These are phyloP conservation scores for Phytophthora sp. DNA, from an alignment of 352 stramenopile species.

Conservation along the genomic window DNA sequence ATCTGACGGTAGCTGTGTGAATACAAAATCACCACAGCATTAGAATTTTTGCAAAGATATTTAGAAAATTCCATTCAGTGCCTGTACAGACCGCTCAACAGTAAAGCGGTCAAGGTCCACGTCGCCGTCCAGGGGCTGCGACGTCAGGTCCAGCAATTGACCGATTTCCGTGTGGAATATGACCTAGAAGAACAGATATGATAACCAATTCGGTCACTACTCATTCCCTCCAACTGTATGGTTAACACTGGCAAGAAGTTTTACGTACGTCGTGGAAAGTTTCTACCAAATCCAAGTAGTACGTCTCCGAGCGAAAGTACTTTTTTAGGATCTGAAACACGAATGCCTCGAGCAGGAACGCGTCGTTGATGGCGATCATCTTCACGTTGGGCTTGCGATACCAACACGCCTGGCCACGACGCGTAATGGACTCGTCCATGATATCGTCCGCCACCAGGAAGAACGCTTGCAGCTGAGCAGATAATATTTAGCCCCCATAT, in stretches of 20 bases:
- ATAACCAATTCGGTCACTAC: background rate
- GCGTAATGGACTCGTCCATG: slow-evolving; percentile 97
- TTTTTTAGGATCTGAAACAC: slow-evolving; percentile 92
- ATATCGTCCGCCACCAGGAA: slow-evolving; percentile 99
- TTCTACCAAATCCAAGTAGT: slow-evolving; percentile 95
- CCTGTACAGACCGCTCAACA: slow-evolving; percentile 89
- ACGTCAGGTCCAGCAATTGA: slow-evolving; percentile 93
- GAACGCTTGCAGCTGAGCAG: slow-evolving; percentile 95
- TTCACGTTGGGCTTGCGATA: slow-evolving; percentile 91
- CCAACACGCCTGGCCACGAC: slow-evolving; percentile 97
- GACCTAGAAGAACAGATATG: slow-evolving; percentile 68
- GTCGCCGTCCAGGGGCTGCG: slow-evolving; percentile 80
- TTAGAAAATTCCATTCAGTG: no score
- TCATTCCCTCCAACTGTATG: background rate
- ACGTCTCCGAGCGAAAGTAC: slow-evolving; percentile 80
- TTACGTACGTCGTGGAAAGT: slow-evolving; percentile 91
- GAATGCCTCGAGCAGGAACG: slow-evolving; percentile 95
- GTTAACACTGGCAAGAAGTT: background rate
- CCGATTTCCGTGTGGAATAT: slow-evolving; percentile 97
- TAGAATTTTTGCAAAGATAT: slow-evolving; percentile 1
- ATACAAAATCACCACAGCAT: slow-evolving; percentile 17
- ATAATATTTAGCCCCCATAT: no score
- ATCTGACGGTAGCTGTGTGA: slow-evolving; percentile 84
- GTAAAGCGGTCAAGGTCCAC: slow-evolving; percentile 94
- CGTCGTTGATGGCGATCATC: slow-evolving; percentile 98